Base-by-base conservation (phyloP, 768 basidiomycete genomes). In the Terana coerulea region DNA sequence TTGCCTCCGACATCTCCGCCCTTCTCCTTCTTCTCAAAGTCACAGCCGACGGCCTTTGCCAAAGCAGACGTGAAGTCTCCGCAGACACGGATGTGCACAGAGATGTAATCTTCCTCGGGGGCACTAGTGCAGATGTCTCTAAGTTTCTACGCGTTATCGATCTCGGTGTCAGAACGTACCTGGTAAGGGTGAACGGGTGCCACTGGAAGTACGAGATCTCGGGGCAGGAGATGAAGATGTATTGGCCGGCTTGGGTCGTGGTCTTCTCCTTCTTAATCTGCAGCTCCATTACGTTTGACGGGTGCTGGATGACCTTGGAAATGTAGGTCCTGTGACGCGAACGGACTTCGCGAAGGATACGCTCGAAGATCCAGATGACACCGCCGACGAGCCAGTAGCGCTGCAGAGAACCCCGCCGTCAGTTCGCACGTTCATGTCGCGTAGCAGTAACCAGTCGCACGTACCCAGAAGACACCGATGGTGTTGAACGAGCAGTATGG, bases 221-320 rank as follows among this genome's bases (percentile, higher is more conserved):
- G 8, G 94, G 95, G 71, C 91, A 93, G 57, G 75, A 85, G 43
- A 97, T 68, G 75, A 95, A 94, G 66, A 98, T 90, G 69, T 97
- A 98, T 67, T 95, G 91, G 17, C 93, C 93, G 1, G 93, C 91
- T 10, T 85, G 78, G 25, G 81, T 83, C 1, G 74, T 84, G 0
- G 83, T 91, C 71, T 86, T 88, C 64, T 97, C 95, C 71, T 97
- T 97, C 77, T 95, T 97, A 78, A 98, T 95, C 69, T 97, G 95
- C 25, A 98, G 72, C 71, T 98, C 94, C 73, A 95, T 78, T 55
- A 97, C 93, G 55, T 88, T 91, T 37, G 89, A 92, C 19, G 95
- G 95, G 68, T 98, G 95, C 63, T 92, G 90, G 66, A 97, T 87
- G 68, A 95, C 91, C 73, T 94, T 95, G 66, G 87, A 90, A 63